These are phyloP conservation scores for Lenwebbia sp. DNA, from an alignment of 345 rosid genomes.

Conservation along the genomic window DNA sequence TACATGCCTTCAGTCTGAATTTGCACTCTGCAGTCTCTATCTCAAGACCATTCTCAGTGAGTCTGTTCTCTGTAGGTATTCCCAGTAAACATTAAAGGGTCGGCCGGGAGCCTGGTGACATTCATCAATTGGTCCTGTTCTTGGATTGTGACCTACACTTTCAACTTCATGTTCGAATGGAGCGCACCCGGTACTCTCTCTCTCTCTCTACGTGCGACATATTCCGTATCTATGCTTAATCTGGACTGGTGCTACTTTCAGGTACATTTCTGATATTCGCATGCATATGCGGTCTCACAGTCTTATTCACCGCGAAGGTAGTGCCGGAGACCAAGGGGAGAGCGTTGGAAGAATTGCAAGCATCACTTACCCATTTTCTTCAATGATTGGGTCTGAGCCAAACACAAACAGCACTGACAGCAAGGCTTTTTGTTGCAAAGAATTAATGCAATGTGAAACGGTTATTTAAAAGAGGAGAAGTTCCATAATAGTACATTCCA, in stretches of 20 bases:
- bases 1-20: background rate
- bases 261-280: constrained; percentile 50
- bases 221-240: background rate
- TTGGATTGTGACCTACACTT: constrained; percentile 34
- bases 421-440: background rate
- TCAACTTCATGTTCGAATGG: constrained; percentile 47
- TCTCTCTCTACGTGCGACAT: too few relatives aligned
- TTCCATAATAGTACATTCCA: background rate
- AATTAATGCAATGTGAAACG: background rate
- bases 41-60: background rate
- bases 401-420: background rate
- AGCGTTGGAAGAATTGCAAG: constrained; percentile 51
- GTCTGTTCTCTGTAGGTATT: constrained; percentile 21
- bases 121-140: constrained; percentile 31
- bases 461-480: background rate
- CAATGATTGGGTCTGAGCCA: background rate
- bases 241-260: background rate
- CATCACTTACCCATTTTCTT: constrained; percentile 1
- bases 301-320: constrained; percentile 29
- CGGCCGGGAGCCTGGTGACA: constrained; percentile 46
- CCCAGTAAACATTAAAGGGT: constrained; percentile 38
- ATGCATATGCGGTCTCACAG: constrained; percentile 4
- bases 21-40: background rate
- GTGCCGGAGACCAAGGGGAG: constrained; percentile 64
- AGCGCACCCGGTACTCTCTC: constrained; percentile 25